phyloP scores from a whole-genome alignment of 768 basidiomycete genomes.

The Termitomyces bulborhizus region DNA sequence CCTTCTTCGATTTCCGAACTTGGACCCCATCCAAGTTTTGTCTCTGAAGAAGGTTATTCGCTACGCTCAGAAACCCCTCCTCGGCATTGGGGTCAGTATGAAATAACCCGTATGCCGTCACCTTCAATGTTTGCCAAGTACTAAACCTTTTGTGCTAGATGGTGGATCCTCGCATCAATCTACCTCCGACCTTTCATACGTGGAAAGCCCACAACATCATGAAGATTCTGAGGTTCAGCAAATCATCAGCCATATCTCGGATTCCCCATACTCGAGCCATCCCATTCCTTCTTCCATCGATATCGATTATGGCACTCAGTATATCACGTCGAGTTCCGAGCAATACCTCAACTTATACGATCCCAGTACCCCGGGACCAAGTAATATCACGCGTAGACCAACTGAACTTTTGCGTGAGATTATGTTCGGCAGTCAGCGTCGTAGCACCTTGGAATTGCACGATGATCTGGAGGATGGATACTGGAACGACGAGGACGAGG shows the following conservation, averaged over 20 bases:
- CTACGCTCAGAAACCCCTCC: conserved; percentile 1
- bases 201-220: conserved; percentile 1
- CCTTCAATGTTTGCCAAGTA: not conserved
- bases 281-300: not conserved
- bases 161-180: conserved; percentile 4
- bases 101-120: not conserved
- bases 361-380: conserved; percentile 11
- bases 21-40: not conserved
- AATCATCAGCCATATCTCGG: not conserved
- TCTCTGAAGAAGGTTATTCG: not conserved
- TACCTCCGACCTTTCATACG: conserved; percentile 14
- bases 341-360: conserved; percentile 6
- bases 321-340: conserved; percentile 6
- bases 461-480: conserved; percentile 43
- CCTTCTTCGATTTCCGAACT: not conserved
- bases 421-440: conserved; percentile 8
- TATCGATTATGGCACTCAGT: not conserved
- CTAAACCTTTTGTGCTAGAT: conserved; percentile 2
- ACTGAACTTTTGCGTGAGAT: conserved; percentile 13
- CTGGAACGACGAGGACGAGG: conserved; percentile 38
- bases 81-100: not conserved
- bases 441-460: conserved; percentile 8
- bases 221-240: not conserved
- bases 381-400: conserved; percentile 11
- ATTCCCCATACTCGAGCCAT: not conserved